These are phyloP conservation scores for Penicillium bovifimosum DNA, from an alignment of 495 filamentous ascomycete genomes.

Conservation along the genomic window DNA sequence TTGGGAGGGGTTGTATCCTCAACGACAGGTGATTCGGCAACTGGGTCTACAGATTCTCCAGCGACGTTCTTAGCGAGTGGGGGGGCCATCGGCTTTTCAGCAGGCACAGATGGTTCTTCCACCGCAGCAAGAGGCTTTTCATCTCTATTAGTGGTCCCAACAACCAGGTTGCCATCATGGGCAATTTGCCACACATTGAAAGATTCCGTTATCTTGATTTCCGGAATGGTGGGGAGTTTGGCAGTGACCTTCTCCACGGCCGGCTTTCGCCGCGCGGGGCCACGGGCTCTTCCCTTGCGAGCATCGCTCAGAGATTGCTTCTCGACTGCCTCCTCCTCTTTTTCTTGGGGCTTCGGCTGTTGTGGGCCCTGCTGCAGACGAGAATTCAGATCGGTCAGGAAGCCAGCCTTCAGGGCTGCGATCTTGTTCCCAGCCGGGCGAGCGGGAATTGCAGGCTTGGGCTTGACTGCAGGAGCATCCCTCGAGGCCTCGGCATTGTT, in stretches of 20 bases:
- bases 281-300: conserved; percentile 82
- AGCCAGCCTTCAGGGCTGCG: conserved; percentile 81
- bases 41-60: conserved; percentile 46
- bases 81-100: conserved; percentile 26
- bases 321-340: conserved; percentile 55
- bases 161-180: conserved; percentile 41
- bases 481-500: conserved; percentile 31
- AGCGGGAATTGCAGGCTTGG: conserved; percentile 75
- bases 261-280: conserved; percentile 77
- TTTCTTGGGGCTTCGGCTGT: conserved; percentile 63
- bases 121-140: conserved; percentile 18
- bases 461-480: conserved; percentile 38
- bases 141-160: conserved; percentile 25
- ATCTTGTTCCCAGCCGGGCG: conserved; percentile 78
- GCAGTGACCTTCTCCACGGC: conserved; percentile 31
- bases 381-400: conserved; percentile 84
- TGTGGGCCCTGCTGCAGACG: conserved; percentile 77
- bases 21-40: conserved; percentile 2
- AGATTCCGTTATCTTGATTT: conserved; percentile 42
- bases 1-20: conserved; percentile 7
- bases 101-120: conserved; percentile 8
- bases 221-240: conserved; percentile 35
- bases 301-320: conserved; percentile 79
- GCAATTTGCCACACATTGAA: conserved; percentile 49
- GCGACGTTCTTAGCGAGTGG: conserved; percentile 51